Evolutionary conservation across 2,329 filamentous ascomycete genomes (phyloP), one percentile per base, ranked within the genome.

Genomic region (Ceratocystis eucalypticola): DNA sequence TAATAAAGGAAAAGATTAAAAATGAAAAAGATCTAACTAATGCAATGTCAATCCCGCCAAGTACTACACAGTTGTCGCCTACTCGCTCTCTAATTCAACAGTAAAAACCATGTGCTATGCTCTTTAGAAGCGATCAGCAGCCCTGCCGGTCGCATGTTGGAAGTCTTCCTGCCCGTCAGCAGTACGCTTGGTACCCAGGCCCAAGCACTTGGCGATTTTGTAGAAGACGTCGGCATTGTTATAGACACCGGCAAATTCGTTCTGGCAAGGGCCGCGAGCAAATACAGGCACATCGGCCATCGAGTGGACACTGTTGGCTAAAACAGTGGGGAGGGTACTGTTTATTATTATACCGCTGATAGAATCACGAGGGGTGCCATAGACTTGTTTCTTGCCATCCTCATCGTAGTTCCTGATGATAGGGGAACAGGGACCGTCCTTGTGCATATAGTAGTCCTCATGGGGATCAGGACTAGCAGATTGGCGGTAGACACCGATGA

Each of bases 241-340:
- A 70, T 85, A 89, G 2, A 86, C 82, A 65, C 88, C 88, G 5
- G 85, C 83, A 73, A 94, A 94, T 15, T 82, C 76, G 71, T 89
- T 86, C 74, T 91, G 86, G 77, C 89, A 93, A 4, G 89, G 89
- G 0, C 89, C 89, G 78, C 83, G 82, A 1, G 88, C 87, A 71
- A 88, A 93, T 22, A 94, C 86, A 1, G 88, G 85, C 41, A 91
- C 88, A 71, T 91, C 88, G 0, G 88, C 91, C 69, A 91, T 77
- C 25, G 84, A 22, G 22, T 91, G 88, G 22, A 91, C 88, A 62
- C 88, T 89, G 76, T 88, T 82, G 50, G 79, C 74, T 71, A 87
- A 82, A 66, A 88, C 22, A 25, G 22, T 25, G 22, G 22, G 22
- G 22, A 25, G 22, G 22, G 22, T 92, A 62, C 90, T 89, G 72